Percentiles rank a stretch among this genome's conserved stretches.
Evolutionary conservation across 768 basidiomycete genomes (phyloP).

Genomic region (Lactarius deliciosus): DNA sequence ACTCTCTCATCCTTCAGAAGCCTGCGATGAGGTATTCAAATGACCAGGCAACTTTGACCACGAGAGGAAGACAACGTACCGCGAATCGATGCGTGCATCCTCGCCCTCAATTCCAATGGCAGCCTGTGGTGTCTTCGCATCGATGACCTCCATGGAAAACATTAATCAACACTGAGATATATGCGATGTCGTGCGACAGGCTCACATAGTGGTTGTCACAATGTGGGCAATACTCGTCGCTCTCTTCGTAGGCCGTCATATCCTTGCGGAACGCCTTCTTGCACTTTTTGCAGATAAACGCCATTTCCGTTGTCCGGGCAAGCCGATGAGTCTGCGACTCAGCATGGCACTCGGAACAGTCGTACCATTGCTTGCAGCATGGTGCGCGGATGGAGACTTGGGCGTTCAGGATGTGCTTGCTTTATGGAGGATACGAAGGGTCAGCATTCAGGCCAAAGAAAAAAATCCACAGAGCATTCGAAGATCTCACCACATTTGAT

Average conservation of each 20-base stretch:
- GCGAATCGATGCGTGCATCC: slow-evolving; percentile 81
- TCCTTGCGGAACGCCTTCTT: slow-evolving; percentile 97
- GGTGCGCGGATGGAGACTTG: slow-evolving; percentile 96
- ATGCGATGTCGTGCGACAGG: slow-evolving; percentile 20
- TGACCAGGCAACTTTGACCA: background rate
- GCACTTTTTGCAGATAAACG: slow-evolving; percentile 84
- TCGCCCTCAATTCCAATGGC: slow-evolving; percentile 87
- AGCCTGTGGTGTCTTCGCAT: slow-evolving; percentile 88
- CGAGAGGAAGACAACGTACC: slow-evolving; percentile 49
- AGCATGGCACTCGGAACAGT: slow-evolving; percentile 94
- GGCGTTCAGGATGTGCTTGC: slow-evolving; percentile 95
- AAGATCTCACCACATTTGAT: slow-evolving; percentile 1
- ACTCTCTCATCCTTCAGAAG: slow-evolving; percentile 89
- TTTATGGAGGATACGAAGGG: slow-evolving; percentile 35
- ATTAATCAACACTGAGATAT: background rate
- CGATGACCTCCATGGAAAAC: slow-evolving; percentile 64
- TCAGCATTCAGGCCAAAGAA: background rate
- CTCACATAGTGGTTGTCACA: slow-evolving; percentile 98
- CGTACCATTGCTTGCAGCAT: slow-evolving; percentile 97
- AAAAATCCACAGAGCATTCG: background rate
- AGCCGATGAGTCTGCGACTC: slow-evolving; percentile 77
- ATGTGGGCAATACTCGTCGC: slow-evolving; percentile 97
- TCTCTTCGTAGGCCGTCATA: slow-evolving; percentile 89
- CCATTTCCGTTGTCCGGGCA: slow-evolving; percentile 78
- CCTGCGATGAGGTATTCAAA: slow-evolving; percentile 40